Evolutionary conservation across 2,329 filamentous ascomycete species (phyloP), one percentile per base, ranked within the genome.

Genomic region (Eurotiales sp.): DNA sequence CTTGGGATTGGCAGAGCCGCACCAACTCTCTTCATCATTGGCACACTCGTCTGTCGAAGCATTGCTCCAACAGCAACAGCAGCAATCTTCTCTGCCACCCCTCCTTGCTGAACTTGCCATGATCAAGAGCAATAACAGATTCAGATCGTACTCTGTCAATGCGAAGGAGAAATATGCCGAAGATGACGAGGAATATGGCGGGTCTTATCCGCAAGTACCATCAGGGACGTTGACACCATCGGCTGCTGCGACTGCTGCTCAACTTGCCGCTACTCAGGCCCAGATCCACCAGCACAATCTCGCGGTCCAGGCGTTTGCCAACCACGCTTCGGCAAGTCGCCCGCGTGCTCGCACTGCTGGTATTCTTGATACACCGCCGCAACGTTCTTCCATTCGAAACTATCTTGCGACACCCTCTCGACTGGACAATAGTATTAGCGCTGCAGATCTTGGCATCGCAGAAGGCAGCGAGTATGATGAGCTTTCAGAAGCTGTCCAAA

Each of bases 71-170:
- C 77, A 64, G n/a, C 60, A 61, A 21, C 74, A 74, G 46, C 72
- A 77, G 48, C 67, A 74, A 50, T 62, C 69, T 25, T 70, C 77
- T 53, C 61, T 78, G 21, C 76, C 75, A 36, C 85, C 87, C 2
- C 87, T 90, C 58, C 77, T 92, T 29, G 85, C 86, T 40, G 87
- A 87, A 63, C 76, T 92, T 55, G 84, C 85, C 55, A 86, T 88
- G 65, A 81, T 89, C 58, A 86, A 85, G 57, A 87, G 83, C 65
- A 87, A 88, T 61, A 97, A 88, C 68, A 84, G 93, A 47, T 95
- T 97, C 77, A 85, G 93, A 42, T 99, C 93, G 1, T 97, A 96
- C 70, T 99, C 93, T 1, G 93, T 99, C 58, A 99, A 99, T 70
- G 95, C 95, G 51, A 96, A 95, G 71, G 92, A 97, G 68, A 95